Percentiles rank a stretch among this genome's conserved stretches.
Conservation (phyloP, 148 eudicot genomes). For the Rhododendron molle region DNA sequence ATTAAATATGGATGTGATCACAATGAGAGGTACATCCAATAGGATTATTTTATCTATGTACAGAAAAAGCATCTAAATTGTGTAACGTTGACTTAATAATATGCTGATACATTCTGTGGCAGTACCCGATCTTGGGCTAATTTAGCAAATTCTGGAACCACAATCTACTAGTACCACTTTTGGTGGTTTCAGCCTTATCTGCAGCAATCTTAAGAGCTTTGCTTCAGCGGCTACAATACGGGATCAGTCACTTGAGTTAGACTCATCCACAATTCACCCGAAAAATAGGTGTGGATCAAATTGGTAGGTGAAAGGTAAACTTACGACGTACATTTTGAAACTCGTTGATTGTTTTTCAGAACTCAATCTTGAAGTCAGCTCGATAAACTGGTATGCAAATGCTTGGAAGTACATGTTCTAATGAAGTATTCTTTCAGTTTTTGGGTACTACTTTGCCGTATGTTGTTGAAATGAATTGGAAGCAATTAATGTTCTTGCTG, state of each 20-base stretch:
- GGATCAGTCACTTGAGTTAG: too few relatives aligned
- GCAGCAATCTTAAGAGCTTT: background rate
- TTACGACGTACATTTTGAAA: too few relatives aligned
- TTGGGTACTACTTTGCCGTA: background rate
- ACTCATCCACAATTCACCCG: background rate
- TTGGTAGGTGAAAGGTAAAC: background rate
- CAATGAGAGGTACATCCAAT: background rate
- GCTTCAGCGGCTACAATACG: too few relatives aligned
- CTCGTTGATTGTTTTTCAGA: background rate
- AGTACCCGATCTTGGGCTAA: background rate
- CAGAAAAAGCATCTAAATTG: background rate
- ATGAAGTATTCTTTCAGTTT: background rate
- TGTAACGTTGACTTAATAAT: background rate
- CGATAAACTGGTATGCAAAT: background rate
- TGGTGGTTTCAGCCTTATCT: background rate
- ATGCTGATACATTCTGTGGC: background rate
- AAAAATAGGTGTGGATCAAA: background rate
- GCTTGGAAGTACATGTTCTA: background rate
- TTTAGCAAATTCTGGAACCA: background rate
- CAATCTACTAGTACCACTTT: background rate
- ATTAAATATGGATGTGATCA: background rate
- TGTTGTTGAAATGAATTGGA: background rate
- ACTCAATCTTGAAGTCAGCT: background rate
- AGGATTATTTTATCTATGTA: background rate
- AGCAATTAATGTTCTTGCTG: background rate